phyloP scores from a whole-genome alignment of 176 grass and related monocot genomes.

The Raddia guianensis region DNA sequence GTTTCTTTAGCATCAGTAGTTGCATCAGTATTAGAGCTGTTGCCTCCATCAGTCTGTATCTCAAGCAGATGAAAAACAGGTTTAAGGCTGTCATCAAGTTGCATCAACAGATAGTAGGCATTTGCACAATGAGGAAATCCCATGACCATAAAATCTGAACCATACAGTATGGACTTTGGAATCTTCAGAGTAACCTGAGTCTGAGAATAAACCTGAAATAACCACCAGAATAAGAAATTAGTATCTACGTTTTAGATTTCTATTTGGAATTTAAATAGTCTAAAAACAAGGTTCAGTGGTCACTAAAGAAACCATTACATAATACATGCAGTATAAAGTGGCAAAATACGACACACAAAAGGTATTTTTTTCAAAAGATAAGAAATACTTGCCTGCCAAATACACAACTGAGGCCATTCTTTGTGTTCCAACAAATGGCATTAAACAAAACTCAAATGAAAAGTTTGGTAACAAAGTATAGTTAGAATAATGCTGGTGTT shows the following conservation, averaged over 20 bases:
- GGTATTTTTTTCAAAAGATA: constrained; percentile 6
- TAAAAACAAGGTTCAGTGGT: background rate
- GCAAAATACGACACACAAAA: constrained; percentile 12
- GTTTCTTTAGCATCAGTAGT: constrained; percentile 57
- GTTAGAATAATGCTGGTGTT: constrained; percentile 13
- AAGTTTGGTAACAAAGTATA: background rate
- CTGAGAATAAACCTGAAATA: constrained; percentile 85
- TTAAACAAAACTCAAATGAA: constrained; percentile 12
- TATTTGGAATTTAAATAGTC: constrained; percentile 25
- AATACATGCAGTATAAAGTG: constrained; percentile 5
- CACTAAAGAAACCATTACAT: background rate
- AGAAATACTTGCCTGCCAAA: constrained; percentile 2
- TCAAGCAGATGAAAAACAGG: constrained; percentile 84
- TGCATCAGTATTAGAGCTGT: constrained; percentile 56
- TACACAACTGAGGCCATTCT: constrained; percentile 1
- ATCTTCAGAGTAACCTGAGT: constrained; percentile 65
- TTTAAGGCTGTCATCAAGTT: constrained; percentile 76
- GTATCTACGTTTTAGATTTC: constrained; percentile 7
- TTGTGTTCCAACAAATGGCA: background rate
- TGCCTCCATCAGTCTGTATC: constrained; percentile 46
- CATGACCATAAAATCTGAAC: constrained; percentile 74
- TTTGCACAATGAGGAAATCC: constrained; percentile 71
- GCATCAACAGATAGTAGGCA: constrained; percentile 89
- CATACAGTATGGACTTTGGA: constrained; percentile 63
- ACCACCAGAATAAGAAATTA: constrained; percentile 33